phyloP scores from a whole-genome alignment of 805 yeast species.

The Candida dendrica region DNA sequence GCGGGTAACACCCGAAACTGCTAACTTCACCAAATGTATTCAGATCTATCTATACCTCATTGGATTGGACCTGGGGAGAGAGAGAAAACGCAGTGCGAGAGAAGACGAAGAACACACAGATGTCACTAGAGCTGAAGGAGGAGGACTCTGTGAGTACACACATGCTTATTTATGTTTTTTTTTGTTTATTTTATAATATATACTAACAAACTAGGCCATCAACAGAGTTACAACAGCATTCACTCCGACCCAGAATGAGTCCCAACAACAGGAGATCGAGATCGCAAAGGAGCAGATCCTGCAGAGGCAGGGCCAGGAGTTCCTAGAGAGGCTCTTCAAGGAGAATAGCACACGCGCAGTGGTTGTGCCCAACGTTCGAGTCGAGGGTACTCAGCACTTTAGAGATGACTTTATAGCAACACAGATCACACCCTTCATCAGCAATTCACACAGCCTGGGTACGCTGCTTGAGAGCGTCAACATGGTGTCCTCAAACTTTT shows the following conservation, averaged over 20 bases:
- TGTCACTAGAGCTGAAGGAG: constrained; percentile 9
- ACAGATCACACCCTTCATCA: constrained; percentile 42
- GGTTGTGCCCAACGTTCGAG: constrained; percentile 34
- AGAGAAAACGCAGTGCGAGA: too few relatives aligned
- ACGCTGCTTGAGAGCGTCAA: constrained; percentile 36
- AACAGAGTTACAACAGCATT: constrained; percentile 9
- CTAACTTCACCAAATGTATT: too few relatives aligned
- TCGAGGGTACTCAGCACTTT: constrained; percentile 40
- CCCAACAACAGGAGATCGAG: constrained; percentile 13
- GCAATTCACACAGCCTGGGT: constrained; percentile 31
- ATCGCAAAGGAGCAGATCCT: constrained; percentile 21
- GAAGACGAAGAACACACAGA: too few relatives aligned
- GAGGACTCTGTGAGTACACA: constrained; percentile 12
- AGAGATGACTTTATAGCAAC: constrained; percentile 36
- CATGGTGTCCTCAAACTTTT: constrained; percentile 33
- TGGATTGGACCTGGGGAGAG: too few relatives aligned
- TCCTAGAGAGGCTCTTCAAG: constrained; percentile 21
- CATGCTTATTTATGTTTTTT: neutral
- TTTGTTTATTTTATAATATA: too few relatives aligned
- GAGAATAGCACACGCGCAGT: constrained; percentile 34
- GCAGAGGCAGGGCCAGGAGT: constrained; percentile 19
- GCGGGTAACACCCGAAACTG: too few relatives aligned
- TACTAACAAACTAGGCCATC: too few relatives aligned
- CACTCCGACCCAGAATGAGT: neutral
- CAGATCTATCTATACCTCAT: too few relatives aligned